Conservation (phyloP, 2,329 filamentous ascomycete species). For the Curvularia lunata region DNA sequence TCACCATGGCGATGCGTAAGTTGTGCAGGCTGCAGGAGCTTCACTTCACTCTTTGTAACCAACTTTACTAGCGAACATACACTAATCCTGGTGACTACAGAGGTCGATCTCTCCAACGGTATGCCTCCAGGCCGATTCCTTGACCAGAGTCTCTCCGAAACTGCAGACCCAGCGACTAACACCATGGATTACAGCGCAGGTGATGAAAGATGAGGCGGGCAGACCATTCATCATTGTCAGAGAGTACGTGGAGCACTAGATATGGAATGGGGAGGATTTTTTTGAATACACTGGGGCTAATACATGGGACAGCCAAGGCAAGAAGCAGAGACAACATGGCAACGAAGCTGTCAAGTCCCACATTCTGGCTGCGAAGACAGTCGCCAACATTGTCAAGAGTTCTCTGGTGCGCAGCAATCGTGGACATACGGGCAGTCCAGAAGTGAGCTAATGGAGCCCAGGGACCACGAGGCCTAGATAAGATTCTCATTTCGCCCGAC, state of each 20-base stretch:
- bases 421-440: neutral
- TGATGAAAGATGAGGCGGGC: conserved; percentile 97
- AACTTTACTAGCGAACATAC: conserved; percentile 1
- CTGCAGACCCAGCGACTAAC: conserved; percentile 29
- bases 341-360: conserved; percentile 98
- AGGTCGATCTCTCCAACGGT: conserved; percentile 86
- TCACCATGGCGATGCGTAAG: conserved; percentile 51
- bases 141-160: conserved; percentile 6
- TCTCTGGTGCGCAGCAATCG: conserved; percentile 67
- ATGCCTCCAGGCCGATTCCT: conserved; percentile 42
- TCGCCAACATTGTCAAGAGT: conserved; percentile 96
- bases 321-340: conserved; percentile 95
- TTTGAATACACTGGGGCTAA: conserved; percentile 31
- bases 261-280: neutral
- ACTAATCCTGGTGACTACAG: conserved; percentile 55
- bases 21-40: conserved; percentile 25
- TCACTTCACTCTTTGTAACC: conserved; percentile 16
- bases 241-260: conserved; percentile 70
- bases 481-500: conserved; percentile 98
- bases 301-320: conserved; percentile 74
- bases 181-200: conserved; percentile 58
- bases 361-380: conserved; percentile 93
- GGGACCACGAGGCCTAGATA: conserved; percentile 95
- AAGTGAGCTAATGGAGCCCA: conserved; percentile 36
- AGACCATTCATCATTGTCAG: conserved; percentile 97